Evolutionary conservation across 768 basidiomycete genomes (phyloP).

Genomic region (Rhizopogon vesiculosus): DNA sequence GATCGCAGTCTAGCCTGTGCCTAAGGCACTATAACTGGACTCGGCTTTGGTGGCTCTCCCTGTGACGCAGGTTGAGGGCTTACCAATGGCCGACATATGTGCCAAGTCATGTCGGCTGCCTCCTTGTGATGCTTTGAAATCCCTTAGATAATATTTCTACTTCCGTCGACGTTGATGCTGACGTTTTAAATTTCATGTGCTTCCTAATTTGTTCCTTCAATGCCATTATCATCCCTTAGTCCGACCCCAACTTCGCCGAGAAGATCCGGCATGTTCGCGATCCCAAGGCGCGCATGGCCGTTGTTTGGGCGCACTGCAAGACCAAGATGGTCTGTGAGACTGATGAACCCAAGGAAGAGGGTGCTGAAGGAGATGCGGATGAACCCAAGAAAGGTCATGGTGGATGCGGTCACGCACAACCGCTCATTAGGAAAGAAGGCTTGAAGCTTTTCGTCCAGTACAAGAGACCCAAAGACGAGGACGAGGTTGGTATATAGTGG

Average conservation of each 20-base stretch:
- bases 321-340: slow-evolving; percentile 85
- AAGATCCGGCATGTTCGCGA: slow-evolving; percentile 85
- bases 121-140: slow-evolving; percentile 50
- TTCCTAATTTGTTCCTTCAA: slow-evolving; percentile 17
- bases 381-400: slow-evolving; percentile 90
- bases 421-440: slow-evolving; percentile 88
- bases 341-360: slow-evolving; percentile 86
- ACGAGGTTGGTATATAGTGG: slow-evolving; percentile 64
- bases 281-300: slow-evolving; percentile 81
- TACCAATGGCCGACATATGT: slow-evolving; percentile 53
- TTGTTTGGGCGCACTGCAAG: slow-evolving; percentile 85
- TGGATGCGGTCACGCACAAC: slow-evolving; percentile 95
- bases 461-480: slow-evolving; percentile 92
- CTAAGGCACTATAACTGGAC: slow-evolving; percentile 18
- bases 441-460: slow-evolving; percentile 92
- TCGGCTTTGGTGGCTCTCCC: slow-evolving; percentile 41
- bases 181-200: slow-evolving; percentile 60
- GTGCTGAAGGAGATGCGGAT: slow-evolving; percentile 54
- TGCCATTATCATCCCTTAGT: slow-evolving; percentile 44
- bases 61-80: slow-evolving; percentile 68
- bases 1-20: slow-evolving; percentile 23
- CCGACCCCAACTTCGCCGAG: slow-evolving; percentile 79
- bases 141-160: slow-evolving; percentile 20
- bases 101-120: slow-evolving; percentile 49
- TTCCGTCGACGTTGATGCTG: slow-evolving; percentile 46